Evolutionary conservation across 176 grass and related monocot species (phyloP).

Genomic region (Zizania latifolia): DNA sequence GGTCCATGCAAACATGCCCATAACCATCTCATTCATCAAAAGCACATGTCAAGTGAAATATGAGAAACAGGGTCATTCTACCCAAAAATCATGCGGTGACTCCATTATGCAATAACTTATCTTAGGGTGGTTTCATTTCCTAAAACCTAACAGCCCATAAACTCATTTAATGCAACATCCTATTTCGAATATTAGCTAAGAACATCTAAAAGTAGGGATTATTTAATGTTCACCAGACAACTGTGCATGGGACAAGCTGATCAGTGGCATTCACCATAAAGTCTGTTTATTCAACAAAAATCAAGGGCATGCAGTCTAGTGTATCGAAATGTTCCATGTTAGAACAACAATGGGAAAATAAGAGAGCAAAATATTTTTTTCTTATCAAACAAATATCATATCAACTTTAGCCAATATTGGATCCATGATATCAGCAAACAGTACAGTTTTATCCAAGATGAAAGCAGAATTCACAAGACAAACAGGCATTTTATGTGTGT

Average conservation of each 20-base stretch:
- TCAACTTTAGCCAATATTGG: not conserved
- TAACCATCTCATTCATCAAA: not conserved
- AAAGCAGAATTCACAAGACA: slow-evolving; percentile 27
- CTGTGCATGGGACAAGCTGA: not conserved
- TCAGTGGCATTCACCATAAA: not conserved
- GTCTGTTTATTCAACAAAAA: slow-evolving; percentile 5
- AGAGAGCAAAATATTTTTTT: not conserved
- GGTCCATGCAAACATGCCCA: not conserved
- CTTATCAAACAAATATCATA: not conserved
- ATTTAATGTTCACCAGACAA: not conserved
- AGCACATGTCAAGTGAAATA: not conserved
- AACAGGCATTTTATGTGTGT: not conserved
- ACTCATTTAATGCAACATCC: slow-evolving; percentile 1
- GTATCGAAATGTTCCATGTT: not conserved
- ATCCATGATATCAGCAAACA: not conserved
- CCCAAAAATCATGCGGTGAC: not conserved
- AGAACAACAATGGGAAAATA: not conserved
- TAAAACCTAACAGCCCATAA: not conserved
- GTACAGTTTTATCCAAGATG: not conserved
- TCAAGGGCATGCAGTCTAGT: slow-evolving; percentile 3
- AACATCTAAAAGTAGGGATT: not conserved
- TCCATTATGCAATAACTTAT: not conserved
- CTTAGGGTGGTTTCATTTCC: no score
- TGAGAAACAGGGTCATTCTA: not conserved
- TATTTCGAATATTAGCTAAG: not conserved